phyloP scores from a whole-genome alignment of 2,329 filamentous ascomycete genomes.

The Neopestalotiopsis sp. region DNA sequence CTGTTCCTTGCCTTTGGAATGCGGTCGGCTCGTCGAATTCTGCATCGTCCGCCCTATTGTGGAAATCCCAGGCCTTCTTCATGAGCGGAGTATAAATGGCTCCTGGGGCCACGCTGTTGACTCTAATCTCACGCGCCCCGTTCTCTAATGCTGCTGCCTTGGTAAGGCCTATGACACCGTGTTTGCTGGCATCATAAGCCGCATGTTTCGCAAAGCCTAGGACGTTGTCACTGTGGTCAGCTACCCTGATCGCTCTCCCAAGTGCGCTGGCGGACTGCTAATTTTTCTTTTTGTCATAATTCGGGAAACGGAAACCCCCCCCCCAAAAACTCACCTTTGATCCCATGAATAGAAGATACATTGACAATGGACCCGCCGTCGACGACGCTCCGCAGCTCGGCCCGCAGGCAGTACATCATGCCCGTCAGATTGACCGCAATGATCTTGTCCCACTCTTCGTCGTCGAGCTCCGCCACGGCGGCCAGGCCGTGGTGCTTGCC shows the following conservation, averaged over 20 bases:
- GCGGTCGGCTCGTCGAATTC: constrained; percentile 49
- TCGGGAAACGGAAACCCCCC: neutral
- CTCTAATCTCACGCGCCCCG: constrained; percentile 49
- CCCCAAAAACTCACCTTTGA: constrained; percentile 41
- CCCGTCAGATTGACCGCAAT: constrained; percentile 55
- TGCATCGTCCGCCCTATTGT: constrained; percentile 41
- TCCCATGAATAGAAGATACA: constrained; percentile 57
- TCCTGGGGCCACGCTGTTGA: constrained; percentile 55
- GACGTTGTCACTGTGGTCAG: too few species aligned
- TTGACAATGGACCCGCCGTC: constrained; percentile 65
- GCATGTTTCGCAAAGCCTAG: constrained; percentile 46
- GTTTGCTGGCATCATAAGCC: constrained; percentile 45
- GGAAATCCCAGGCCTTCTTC: constrained; percentile 47
- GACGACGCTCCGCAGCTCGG: constrained; percentile 49
- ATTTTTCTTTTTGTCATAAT: neutral
- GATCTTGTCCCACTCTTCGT: constrained; percentile 54
- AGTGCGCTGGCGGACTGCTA: too few species aligned
- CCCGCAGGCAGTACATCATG: constrained; percentile 57
- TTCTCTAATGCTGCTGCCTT: constrained; percentile 42
- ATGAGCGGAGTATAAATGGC: constrained; percentile 57
- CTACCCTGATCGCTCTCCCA: too few species aligned
- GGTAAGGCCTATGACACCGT: constrained; percentile 45
- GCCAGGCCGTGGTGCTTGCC: constrained; percentile 48
- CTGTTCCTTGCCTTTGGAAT: constrained; percentile 49
- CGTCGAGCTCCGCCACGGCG: constrained; percentile 48